These are phyloP conservation scores for Fomitopsis betulina DNA, from an alignment of 1,284 basidiomycete species.

Conservation along the genomic window DNA sequence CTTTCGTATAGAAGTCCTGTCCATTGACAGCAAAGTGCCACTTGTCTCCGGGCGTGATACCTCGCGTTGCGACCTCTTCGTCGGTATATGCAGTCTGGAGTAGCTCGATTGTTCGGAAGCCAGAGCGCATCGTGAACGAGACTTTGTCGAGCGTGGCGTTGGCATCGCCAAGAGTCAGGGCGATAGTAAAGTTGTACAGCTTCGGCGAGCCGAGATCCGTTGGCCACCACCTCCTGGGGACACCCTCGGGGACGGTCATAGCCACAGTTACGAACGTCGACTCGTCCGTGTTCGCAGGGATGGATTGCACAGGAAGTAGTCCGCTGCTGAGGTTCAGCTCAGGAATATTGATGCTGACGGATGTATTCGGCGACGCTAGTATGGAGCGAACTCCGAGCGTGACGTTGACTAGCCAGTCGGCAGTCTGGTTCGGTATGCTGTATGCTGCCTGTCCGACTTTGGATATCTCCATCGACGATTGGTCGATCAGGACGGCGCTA, in stretches of 20 bases:
- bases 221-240: slow-evolving; percentile 51
- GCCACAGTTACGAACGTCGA: slow-evolving; percentile 38
- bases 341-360: slow-evolving; percentile 39
- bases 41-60: slow-evolving; percentile 54
- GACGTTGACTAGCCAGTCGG: slow-evolving; percentile 53
- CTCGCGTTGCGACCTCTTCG: slow-evolving; percentile 38
- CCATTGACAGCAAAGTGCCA: slow-evolving; percentile 59
- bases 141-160: slow-evolving; percentile 5
- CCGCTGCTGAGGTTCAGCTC: slow-evolving; percentile 39
- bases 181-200: slow-evolving; percentile 45
- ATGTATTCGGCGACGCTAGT: slow-evolving; percentile 28
- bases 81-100: slow-evolving; percentile 43
- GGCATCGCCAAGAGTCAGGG: slow-evolving; percentile 21
- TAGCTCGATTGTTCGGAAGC: slow-evolving; percentile 54
- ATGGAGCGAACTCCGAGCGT: slow-evolving; percentile 47
- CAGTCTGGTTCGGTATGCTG: slow-evolving; percentile 36
- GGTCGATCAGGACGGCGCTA: slow-evolving; percentile 43
- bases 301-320: slow-evolving; percentile 21
- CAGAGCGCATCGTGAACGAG: slow-evolving; percentile 39
- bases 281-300: slow-evolving; percentile 28
- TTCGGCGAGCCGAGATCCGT: slow-evolving; percentile 50
- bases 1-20: slow-evolving; percentile 49
- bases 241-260: slow-evolving; percentile 41
- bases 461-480: slow-evolving; percentile 50
- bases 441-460: slow-evolving; percentile 44